phyloP scores from a whole-genome alignment of 768 basidiomycete species.

The Russula olivacea region DNA sequence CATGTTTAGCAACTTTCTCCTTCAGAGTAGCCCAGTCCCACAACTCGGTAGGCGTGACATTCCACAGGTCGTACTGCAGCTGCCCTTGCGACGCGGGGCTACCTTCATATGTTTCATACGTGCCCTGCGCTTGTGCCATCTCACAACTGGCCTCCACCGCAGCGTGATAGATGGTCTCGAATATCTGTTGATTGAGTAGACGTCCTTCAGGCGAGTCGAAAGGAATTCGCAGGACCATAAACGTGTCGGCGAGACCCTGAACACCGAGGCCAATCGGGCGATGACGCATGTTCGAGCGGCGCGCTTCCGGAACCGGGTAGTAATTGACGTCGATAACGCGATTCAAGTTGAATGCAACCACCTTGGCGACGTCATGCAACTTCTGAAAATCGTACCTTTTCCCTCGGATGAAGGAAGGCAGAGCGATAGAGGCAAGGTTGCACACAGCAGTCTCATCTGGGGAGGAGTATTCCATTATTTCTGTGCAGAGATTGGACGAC shows the following conservation, averaged over 20 bases:
- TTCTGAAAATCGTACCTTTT: constrained; percentile 91
- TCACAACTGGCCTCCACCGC: constrained; percentile 89
- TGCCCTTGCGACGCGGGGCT: constrained; percentile 85
- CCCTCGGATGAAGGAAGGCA: constrained; percentile 83
- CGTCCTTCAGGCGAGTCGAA: constrained; percentile 88
- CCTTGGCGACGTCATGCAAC: constrained; percentile 90
- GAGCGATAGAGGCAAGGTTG: constrained; percentile 94
- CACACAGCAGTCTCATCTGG: constrained; percentile 98
- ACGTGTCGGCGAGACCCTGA: constrained; percentile 95
- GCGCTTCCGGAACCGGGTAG: constrained; percentile 90
- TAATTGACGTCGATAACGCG: constrained; percentile 92
- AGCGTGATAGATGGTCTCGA: constrained; percentile 98
- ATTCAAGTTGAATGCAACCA: constrained; percentile 90
- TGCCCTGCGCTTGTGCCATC: constrained; percentile 69
- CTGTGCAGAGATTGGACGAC: constrained; percentile 97
- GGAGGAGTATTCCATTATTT: constrained; percentile 97
- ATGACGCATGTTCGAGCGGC: constrained; percentile 91
- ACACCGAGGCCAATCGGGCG: constrained; percentile 94
- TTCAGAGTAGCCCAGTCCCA: constrained; percentile 95
- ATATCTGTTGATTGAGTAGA: constrained; percentile 89
- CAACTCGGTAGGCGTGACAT: constrained; percentile 73
- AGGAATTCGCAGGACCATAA: constrained; percentile 95
- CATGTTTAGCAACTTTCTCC: constrained; percentile 73
- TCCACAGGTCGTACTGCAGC: constrained; percentile 95
- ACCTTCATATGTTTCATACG: constrained; percentile 86